phyloP scores from a whole-genome alignment of 2,329 filamentous ascomycete species.

The Teratosphaeria nubilosa region DNA sequence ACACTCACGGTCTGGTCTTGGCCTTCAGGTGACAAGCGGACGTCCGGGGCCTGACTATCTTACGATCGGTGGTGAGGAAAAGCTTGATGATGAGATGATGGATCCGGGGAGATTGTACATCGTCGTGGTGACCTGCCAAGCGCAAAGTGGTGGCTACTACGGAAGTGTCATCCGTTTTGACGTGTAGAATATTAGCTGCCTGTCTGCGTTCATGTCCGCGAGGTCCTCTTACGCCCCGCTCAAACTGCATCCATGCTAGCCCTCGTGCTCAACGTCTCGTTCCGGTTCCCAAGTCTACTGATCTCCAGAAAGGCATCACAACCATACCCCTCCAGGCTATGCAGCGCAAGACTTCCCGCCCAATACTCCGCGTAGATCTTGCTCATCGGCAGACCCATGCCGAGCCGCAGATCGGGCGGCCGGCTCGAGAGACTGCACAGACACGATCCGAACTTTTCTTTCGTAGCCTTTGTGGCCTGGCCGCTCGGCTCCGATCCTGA shows the following conservation, averaged over 20 bases:
- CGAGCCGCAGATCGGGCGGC: conserved; percentile 75
- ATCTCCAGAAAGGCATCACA: conserved; percentile 95
- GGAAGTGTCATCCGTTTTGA: no score
- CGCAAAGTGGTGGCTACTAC: no score
- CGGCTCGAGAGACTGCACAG: conserved; percentile 70
- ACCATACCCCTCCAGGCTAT: conserved; percentile 90
- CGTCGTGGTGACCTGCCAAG: background rate
- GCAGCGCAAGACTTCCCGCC: conserved; percentile 83
- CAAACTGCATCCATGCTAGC: conserved; percentile 43
- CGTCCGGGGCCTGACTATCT: no score
- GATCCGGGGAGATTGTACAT: background rate
- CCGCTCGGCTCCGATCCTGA: conserved; percentile 1
- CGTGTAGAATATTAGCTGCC: no score
- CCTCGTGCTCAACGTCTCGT: conserved; percentile 69
- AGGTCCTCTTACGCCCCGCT: background rate
- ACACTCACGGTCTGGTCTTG: no score
- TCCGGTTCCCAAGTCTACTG: conserved; percentile 93
- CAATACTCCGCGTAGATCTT: conserved; percentile 96
- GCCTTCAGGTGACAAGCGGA: conserved; percentile 5
- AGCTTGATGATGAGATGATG: no score
- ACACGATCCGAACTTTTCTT: conserved; percentile 48
- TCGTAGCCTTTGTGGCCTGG: conserved; percentile 5
- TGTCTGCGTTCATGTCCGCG: background rate
- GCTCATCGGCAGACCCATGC: conserved; percentile 88
- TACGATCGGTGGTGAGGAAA: no score